These are phyloP conservation scores for Eucalyptus viminalis DNA, from an alignment of 345 rosid genomes.

Conservation along the genomic window DNA sequence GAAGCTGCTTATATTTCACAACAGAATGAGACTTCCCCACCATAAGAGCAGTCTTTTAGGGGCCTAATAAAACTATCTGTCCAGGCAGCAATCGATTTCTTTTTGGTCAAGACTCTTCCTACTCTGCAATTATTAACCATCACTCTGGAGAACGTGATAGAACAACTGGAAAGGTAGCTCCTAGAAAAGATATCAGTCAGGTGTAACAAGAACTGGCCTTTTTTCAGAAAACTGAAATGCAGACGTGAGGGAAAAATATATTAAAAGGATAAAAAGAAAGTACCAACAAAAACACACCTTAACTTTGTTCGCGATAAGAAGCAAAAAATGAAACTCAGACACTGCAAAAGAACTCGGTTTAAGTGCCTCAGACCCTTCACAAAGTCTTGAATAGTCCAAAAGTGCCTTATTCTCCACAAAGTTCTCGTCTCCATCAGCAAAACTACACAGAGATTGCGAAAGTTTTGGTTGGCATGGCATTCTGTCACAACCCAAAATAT, in stretches of 20 bases:
- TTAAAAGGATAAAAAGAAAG: background rate
- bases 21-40: background rate
- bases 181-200: background rate
- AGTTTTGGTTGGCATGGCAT: background rate
- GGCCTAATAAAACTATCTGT: background rate
- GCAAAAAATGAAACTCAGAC: conserved; percentile 93
- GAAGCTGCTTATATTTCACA: background rate
- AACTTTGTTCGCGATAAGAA: conserved; percentile 88
- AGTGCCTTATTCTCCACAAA: conserved; percentile 99
- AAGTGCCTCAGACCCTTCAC: conserved; percentile 56
- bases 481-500: background rate
- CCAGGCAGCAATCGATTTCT: background rate
- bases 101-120: background rate
- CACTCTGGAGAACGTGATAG: background rate
- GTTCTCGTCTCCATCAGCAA: conserved; percentile 83
- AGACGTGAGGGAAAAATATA: background rate
- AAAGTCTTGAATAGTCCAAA: conserved; percentile 63
- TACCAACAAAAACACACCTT: conserved; percentile 46
- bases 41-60: background rate
- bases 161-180: background rate
- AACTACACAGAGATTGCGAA: conserved; percentile 31
- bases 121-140: background rate
- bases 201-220: background rate
- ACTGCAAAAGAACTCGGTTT: conserved; percentile 90
- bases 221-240: background rate